These are phyloP conservation scores for Leccinum subgranulosum DNA, from an alignment of 768 basidiomycete species.

Conservation along the genomic window DNA sequence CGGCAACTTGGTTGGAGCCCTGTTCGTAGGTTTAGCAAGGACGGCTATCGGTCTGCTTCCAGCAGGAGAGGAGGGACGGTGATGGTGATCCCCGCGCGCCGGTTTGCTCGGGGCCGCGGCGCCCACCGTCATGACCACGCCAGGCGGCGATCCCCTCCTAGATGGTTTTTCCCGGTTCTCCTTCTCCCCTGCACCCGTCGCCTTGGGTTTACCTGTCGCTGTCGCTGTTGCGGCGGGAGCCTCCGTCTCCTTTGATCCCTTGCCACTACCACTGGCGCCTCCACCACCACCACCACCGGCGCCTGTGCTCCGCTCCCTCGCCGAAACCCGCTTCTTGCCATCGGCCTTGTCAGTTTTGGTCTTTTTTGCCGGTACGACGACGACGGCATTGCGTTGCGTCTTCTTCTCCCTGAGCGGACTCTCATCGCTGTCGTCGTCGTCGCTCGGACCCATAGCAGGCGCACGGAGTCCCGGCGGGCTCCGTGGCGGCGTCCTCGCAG, in stretches of 20 bases:
- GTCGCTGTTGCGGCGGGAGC: conserved; percentile 5
- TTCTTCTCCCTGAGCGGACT: conserved; percentile 56
- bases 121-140: conserved; percentile 7
- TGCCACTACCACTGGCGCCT: conserved; percentile 13
- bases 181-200: conserved; percentile 30
- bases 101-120: conserved; percentile 18
- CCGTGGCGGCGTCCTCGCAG: conserved; percentile 18
- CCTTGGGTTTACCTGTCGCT: conserved; percentile 27
- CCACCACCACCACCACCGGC: background rate
- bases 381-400: conserved; percentile 30
- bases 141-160: conserved; percentile 23
- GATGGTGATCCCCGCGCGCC: background rate
- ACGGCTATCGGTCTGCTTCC: conserved; percentile 13
- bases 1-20: conserved; percentile 31
- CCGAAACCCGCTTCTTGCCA: conserved; percentile 27
- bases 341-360: conserved; percentile 10
- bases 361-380: conserved; percentile 4
- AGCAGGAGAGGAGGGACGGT: background rate
- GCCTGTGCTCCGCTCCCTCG: conserved; percentile 38
- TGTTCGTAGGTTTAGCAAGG: conserved; percentile 7
- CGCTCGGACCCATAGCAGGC: conserved; percentile 6
- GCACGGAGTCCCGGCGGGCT: conserved; percentile 12
- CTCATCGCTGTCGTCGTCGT: conserved; percentile 49
- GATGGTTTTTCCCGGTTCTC: conserved; percentile 36
- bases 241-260: conserved; percentile 28